A percentile compares a stretch with the other conserved stretches of the same genome.
These are phyloP conservation scores for Scheffersomyces cryptocercus DNA, from an alignment of 1,139 yeast species.

Conservation along the genomic window DNA sequence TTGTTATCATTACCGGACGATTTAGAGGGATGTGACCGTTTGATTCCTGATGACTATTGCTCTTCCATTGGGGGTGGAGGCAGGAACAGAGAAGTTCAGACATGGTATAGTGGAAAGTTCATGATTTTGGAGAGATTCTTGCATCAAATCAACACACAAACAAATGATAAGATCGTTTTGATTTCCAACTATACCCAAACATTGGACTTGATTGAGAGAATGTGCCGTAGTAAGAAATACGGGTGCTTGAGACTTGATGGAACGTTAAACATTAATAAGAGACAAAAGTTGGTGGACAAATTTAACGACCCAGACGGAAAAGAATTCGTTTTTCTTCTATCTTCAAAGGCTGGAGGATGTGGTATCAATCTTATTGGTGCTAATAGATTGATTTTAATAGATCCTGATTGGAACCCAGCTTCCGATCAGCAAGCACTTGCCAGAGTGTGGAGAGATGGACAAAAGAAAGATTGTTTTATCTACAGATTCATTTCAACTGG, in stretches of 20 bases:
- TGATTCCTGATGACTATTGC: conserved; percentile 76
- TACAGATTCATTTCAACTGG: conserved; percentile 94
- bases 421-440: conserved; percentile 98
- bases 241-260: conserved; percentile 91
- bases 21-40: conserved; percentile 62
- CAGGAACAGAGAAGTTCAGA: conserved; percentile 57
- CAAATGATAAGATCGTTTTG: conserved; percentile 90
- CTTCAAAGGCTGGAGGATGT: conserved; percentile 99
- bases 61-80: conserved; percentile 33
- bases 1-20: conserved; percentile 75
- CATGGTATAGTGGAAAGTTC: conserved; percentile 64
- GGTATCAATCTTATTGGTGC: conserved; percentile 98
- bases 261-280: conserved; percentile 84
- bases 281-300: conserved; percentile 88
- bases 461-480: conserved; percentile 93
- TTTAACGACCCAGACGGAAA: conserved; percentile 89
- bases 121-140: conserved; percentile 73
- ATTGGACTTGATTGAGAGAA: conserved; percentile 79
- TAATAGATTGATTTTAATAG: conserved; percentile 80
- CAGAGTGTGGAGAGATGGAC: conserved; percentile 99
- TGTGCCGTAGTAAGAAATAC: conserved; percentile 75
- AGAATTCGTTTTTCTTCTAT: conserved; percentile 83
- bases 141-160: conserved; percentile 70
- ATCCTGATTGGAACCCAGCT: conserved; percentile 99
- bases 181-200: conserved; percentile 96